A percentile compares a stretch with the other conserved stretches of the same genome.
phyloP scores from a whole-genome alignment of 139 green algal genomes.

The Chloropicon primus region DNA sequence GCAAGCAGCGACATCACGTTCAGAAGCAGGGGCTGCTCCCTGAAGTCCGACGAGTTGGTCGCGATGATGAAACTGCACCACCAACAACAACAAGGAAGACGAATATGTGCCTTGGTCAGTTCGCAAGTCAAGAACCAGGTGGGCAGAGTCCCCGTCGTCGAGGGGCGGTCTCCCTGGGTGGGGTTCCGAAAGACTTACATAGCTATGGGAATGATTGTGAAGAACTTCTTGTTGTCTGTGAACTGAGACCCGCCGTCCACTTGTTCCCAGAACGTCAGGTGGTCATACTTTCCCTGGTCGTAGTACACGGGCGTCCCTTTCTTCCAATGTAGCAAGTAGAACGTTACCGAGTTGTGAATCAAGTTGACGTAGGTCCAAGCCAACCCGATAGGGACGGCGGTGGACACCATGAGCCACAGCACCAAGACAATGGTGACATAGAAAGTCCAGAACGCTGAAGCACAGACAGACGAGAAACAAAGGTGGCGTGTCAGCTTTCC shows the following conservation, averaged over 20 bases:
- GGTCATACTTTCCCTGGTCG: constrained; percentile 66
- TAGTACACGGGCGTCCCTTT: constrained; percentile 60
- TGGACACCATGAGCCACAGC: constrained; percentile 49
- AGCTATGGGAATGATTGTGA: constrained; percentile 62
- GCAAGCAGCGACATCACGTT: constrained; percentile 16
- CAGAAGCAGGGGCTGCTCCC: neutral
- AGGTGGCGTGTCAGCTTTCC: too few species aligned
- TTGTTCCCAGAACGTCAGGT: constrained; percentile 83
- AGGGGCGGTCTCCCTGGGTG: constrained; percentile 7
- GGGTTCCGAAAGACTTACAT: constrained; percentile 14
- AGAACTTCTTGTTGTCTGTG: constrained; percentile 76
- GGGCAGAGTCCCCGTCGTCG: neutral
- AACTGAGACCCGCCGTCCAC: constrained; percentile 45
- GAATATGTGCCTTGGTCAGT: too few species aligned
- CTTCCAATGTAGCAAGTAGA: constrained; percentile 75
- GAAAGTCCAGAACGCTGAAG: constrained; percentile 29
- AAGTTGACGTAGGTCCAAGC: constrained; percentile 83
- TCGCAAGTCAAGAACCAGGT: too few species aligned
- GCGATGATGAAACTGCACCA: neutral
- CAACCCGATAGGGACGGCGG: constrained; percentile 45
- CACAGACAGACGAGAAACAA: too few species aligned
- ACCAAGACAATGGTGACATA: constrained; percentile 54
- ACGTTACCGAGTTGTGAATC: constrained; percentile 49
- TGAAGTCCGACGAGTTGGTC: neutral
- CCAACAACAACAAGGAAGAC: neutral